Conservation (phyloP, 352 stramenopile species). For the Peronosclerospora sorghi region DNA sequence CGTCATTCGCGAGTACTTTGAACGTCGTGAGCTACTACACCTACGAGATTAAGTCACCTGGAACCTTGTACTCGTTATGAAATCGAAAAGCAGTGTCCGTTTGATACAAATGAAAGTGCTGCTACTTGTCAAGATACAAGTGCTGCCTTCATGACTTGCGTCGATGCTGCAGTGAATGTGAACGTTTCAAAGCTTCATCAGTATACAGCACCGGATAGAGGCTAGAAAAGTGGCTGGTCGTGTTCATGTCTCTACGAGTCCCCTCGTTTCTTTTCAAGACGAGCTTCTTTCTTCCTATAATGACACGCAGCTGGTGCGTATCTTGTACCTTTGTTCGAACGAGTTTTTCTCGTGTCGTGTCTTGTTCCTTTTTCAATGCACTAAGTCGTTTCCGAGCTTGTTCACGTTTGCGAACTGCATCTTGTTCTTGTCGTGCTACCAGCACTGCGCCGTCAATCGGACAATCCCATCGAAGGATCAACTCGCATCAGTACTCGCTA, state of each 20-base stretch:
- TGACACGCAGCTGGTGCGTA: too few species aligned
- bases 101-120: slow-evolving; percentile 1
- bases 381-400: slow-evolving; percentile 17
- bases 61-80: too few species aligned
- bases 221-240: slow-evolving; percentile 1
- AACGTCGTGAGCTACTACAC: slow-evolving; percentile 15
- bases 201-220: slow-evolving; percentile 1
- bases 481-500: slow-evolving; percentile 12
- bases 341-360: too few species aligned
- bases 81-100: too few species aligned
- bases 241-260: slow-evolving; percentile 18
- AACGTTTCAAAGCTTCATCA: slow-evolving; percentile 12
- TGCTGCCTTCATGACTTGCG: slow-evolving; percentile 17
- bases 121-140: slow-evolving; percentile 10
- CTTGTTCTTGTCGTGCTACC: slow-evolving; percentile 30
- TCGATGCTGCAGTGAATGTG: slow-evolving; percentile 17
- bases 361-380: slow-evolving; percentile 8
- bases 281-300: too few species aligned
- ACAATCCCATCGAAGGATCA: not conserved
- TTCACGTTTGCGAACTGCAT: slow-evolving; percentile 30
- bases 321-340: too few species aligned
- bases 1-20: slow-evolving; percentile 47
- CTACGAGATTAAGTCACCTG: slow-evolving; percentile 1
- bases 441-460: not conserved
- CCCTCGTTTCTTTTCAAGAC: slow-evolving; percentile 8